Evolutionary conservation across 1,284 basidiomycete species (phyloP), one percentile per base, ranked within the genome.

Genomic region (Pseudozyma pruni): DNA sequence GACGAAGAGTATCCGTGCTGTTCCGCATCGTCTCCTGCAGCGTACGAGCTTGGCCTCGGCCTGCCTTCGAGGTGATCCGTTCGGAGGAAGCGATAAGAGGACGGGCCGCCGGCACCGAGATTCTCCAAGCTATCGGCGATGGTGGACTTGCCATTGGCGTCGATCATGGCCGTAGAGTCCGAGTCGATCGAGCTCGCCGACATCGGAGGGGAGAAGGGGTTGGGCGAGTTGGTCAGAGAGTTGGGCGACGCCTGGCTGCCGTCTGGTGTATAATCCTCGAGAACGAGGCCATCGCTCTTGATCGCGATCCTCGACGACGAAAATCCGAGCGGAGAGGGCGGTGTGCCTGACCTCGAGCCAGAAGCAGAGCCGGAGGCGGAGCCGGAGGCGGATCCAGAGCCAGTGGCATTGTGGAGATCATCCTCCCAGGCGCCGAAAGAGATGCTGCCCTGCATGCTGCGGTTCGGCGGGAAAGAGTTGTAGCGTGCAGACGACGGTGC

Each of bases 111-210:
- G 22, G 52, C 40, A 20, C 42, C 44, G 17, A 70, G 20, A 17
- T 48, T 54, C 27, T 72, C 69, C 29, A 72, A 29, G 43, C 52
- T 67, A 40, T 31, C 48, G 8, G 54, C 14, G 54, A 72, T 47
- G 13, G 22, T n/a, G 6, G 44, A 33, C 17, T 66, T 66, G 46
- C 40, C 47, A 32, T 20, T 35, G 7, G 43, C 23, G 29, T 61
- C 50, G 20, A 55, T 23, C 59, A 71, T 56, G 22, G 60, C 64
- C 0, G 76, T 77, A n/a, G 66, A 68, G 37, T 75, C 75, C 10
- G 72, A 74, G 29, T 77, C 75, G 17, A 70, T 41, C 23, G 76
- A 79, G 5, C 68, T 72, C 29, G 62, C 49, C 6, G 73, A 75
- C 11, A 64, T 49, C 6, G 69, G 46, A 6, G 76, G 76, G 43